Base-by-base conservation (phyloP, 1,139 yeast genomes). In the Pichia sp. region DNA sequence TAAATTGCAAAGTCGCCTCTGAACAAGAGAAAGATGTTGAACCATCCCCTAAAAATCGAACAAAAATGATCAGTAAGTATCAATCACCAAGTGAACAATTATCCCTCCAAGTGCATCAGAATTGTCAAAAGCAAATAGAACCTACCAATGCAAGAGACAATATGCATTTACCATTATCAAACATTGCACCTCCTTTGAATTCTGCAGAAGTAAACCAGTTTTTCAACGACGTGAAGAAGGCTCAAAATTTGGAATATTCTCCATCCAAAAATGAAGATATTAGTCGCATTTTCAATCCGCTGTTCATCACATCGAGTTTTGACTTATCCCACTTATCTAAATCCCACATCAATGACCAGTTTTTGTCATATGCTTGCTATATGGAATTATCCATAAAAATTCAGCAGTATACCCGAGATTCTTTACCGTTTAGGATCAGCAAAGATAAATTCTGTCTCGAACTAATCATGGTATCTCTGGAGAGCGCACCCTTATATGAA, bases 231-330 rank as follows among this genome's bases (percentile, higher is more conserved):
- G 32, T 22, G 5, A 29, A 17, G 7, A 7, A 6, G 5, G 19
- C 18, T 11, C 15, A 13, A 6, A 23, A 24, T 26, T 6, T 12
- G 17, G 16, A 29, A 15, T 33, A 23, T 17, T 10, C 21, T 11
- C 6, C 22, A n/a, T 13, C 13, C 9, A 27, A 33, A 14, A 23
- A 33, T 27, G 32, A 33, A 13, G 22, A 34, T 21, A 27, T 14
- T 6, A 17, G 15, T 15, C 26, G 18, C 13, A 27, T 23, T 5
- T 31, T 28, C 3, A 34, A 42, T 21, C 28, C 38, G 2, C 39
- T 40, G 29, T 49, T 51, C 18, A 32, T 46, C n/a, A 39, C 52
- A 5, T 34, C 45, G 22, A 41, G 39, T 22, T 46, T 49, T 7
- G 33, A 46, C 30, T 29, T 28, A 11, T 27, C 37, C 5, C 15